phyloP scores from a whole-genome alignment of 2,329 filamentous ascomycete species.

The Colletotrichum magnum region DNA sequence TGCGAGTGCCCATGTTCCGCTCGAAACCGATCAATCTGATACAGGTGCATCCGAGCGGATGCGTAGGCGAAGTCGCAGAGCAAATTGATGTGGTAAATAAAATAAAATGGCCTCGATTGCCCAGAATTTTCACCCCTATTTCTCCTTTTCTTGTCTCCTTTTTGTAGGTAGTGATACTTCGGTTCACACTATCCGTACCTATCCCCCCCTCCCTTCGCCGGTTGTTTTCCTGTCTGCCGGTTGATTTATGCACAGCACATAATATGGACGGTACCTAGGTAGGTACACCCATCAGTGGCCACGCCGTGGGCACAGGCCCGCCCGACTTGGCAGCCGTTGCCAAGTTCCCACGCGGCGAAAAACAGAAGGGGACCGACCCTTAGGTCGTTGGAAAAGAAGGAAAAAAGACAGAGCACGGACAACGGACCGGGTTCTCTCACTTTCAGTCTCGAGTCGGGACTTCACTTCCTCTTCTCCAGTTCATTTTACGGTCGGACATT shows the following conservation, averaged over 20 bases:
- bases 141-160: slow-evolving; percentile 6
- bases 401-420: background rate
- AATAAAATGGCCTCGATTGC: slow-evolving; percentile 1
- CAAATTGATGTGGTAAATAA: slow-evolving; percentile 32
- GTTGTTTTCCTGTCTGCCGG: background rate
- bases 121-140: slow-evolving; percentile 10
- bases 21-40: slow-evolving; percentile 34
- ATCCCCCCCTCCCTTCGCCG: background rate
- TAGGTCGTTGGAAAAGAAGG: background rate
- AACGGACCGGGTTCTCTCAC: background rate
- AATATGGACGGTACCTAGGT: background rate
- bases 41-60: slow-evolving; percentile 19
- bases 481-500: slow-evolving; percentile 10
- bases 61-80: slow-evolving; percentile 36
- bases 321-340: slow-evolving; percentile 12
- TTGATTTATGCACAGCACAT: background rate
- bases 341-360: slow-evolving; percentile 12
- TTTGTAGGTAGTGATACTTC: background rate
- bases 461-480: background rate
- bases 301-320: background rate
- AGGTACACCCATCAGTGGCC: background rate
- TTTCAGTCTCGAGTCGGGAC: background rate
- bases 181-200: background rate
- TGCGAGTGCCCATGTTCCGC: slow-evolving; percentile 6
- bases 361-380: background rate